Evolutionary conservation across 2,329 filamentous ascomycete genomes (phyloP).

Genomic region (Plectosphaerella cucumerina): DNA sequence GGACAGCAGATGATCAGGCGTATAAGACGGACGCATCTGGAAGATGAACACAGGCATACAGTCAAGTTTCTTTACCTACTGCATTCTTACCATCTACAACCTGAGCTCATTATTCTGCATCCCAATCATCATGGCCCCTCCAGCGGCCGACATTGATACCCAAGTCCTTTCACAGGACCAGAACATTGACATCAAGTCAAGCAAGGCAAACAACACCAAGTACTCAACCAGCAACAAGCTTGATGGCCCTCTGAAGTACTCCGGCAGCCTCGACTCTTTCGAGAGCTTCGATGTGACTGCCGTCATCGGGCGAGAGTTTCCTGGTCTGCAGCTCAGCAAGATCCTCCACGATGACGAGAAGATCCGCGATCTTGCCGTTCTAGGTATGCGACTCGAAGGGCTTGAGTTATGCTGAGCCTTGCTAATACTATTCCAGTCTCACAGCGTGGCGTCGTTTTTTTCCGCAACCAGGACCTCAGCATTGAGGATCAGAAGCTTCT

Average conservation of each 20-base stretch:
- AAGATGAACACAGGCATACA: too few species aligned
- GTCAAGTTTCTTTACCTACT: too few species aligned
- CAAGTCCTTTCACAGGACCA: conserved; percentile 5
- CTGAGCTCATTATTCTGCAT: too few species aligned
- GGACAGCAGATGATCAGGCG: background rate
- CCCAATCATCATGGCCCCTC: conserved; percentile 19
- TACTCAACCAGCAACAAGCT: conserved; percentile 13
- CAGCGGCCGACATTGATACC: conserved; percentile 20
- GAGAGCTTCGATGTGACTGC: conserved; percentile 29
- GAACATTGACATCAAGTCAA: background rate
- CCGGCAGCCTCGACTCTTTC: conserved; percentile 20
- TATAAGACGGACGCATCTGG: background rate
- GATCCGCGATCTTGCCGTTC: conserved; percentile 25
- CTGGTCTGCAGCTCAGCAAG: conserved; percentile 28
- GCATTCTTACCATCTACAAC: too few species aligned
- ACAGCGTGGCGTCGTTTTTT: conserved; percentile 49
- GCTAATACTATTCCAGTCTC: conserved; percentile 31
- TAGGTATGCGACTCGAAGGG: conserved; percentile 11
- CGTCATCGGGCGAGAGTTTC: conserved; percentile 35
- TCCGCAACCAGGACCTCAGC: conserved; percentile 45
- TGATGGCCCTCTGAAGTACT: conserved; percentile 18
- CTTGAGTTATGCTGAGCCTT: background rate
- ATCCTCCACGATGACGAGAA: conserved; percentile 24
- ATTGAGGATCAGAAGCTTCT: conserved; percentile 49
- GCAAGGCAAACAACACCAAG: conserved; percentile 9